These are phyloP conservation scores for Nymphaea colorata DNA, from an alignment of 164 flowering plant genomes.

Conservation along the genomic window DNA sequence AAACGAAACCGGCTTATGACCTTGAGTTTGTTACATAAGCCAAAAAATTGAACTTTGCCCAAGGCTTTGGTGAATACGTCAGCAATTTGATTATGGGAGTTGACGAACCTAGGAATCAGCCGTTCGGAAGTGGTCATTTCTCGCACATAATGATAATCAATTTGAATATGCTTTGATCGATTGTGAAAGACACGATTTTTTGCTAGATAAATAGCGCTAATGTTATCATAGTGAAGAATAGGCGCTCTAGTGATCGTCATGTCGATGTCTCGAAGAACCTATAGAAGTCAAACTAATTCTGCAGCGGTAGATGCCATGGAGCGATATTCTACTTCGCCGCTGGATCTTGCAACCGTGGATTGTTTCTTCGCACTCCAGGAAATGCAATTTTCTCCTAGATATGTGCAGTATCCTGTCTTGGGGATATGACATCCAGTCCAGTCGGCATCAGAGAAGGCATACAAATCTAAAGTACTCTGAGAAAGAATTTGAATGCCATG, in stretches of 20 bases:
- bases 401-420: neutral
- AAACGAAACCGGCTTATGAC: no score
- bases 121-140: neutral
- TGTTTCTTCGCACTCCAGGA: neutral
- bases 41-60: no score
- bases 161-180: neutral
- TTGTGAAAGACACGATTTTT: neutral
- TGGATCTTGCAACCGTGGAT: neutral
- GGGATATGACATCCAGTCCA: constrained; percentile 1
- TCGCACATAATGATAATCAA: neutral
- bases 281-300: neutral
- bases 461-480: neutral
- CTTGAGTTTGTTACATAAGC: no score
- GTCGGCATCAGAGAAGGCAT: neutral
- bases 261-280: neutral
- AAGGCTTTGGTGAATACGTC: constrained; percentile 2
- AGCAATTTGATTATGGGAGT: neutral
- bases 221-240: neutral
- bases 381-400: neutral
- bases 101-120: neutral
- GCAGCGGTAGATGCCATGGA: neutral
- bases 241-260: neutral
- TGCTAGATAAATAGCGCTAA: neutral
- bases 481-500: neutral
- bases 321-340: neutral